These are phyloP conservation scores for Conoideocrella luteorostrata DNA, from an alignment of 2,329 filamentous ascomycete species.

Conservation along the genomic window DNA sequence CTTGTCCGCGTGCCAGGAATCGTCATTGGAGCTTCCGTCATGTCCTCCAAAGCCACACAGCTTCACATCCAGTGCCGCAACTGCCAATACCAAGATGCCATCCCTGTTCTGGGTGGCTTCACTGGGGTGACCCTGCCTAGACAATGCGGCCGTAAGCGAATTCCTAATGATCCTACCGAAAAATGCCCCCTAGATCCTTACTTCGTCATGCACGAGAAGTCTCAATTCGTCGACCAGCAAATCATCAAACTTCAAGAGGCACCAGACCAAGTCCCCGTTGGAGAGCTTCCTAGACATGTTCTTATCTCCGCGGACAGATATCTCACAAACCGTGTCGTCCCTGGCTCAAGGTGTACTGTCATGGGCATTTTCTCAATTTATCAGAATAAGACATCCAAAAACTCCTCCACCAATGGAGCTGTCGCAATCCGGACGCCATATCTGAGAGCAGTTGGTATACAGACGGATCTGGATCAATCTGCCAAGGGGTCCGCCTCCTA, in stretches of 20 bases:
- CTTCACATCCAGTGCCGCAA: slow-evolving; percentile 83
- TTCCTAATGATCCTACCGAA: slow-evolving; percentile 59
- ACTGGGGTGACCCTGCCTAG: slow-evolving; percentile 79
- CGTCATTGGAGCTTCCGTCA: slow-evolving; percentile 92
- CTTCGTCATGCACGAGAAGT: slow-evolving; percentile 91
- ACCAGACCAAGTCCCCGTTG: slow-evolving; percentile 93
- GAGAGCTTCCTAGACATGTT: slow-evolving; percentile 90
- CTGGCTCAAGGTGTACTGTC: slow-evolving; percentile 86
- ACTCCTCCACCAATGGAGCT: slow-evolving; percentile 64
- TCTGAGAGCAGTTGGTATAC: slow-evolving; percentile 84
- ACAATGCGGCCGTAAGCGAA: slow-evolving; percentile 59
- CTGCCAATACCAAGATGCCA: slow-evolving; percentile 64
- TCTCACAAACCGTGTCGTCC: slow-evolving; percentile 89
- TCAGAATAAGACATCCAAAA: slow-evolving; percentile 82
- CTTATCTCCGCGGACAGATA: slow-evolving; percentile 95
- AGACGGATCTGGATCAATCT: slow-evolving; percentile 83
- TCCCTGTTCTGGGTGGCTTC: slow-evolving; percentile 79
- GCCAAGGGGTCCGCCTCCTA: slow-evolving; percentile 79
- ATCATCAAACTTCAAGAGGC: slow-evolving; percentile 97
- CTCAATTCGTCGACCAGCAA: slow-evolving; percentile 93
- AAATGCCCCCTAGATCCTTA: slow-evolving; percentile 92
- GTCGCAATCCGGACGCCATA: slow-evolving; percentile 96
- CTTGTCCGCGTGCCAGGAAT: slow-evolving; percentile 97
- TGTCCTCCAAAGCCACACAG: slow-evolving; percentile 89
- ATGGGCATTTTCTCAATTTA: slow-evolving; percentile 99